phyloP scores from a whole-genome alignment of 2,329 filamentous ascomycete species.

The Alternaria brassicae region DNA sequence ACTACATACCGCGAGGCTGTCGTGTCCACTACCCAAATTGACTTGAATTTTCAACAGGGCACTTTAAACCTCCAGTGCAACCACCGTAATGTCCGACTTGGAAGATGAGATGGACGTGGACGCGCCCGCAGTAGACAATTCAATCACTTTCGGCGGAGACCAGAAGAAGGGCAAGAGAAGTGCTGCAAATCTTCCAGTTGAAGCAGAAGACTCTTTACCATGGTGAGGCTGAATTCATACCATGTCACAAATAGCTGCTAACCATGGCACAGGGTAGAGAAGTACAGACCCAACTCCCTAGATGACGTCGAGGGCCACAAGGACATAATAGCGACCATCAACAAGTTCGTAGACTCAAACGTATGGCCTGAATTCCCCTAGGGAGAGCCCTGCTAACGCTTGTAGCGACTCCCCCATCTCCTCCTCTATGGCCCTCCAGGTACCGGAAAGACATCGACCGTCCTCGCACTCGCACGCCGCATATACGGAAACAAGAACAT shows the following conservation, averaged over 20 bases:
- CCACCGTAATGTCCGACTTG: constrained; percentile 59
- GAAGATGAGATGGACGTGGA: constrained; percentile 75
- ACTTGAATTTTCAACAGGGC: neutral
- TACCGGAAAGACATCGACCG: constrained; percentile 96
- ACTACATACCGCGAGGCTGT: neutral
- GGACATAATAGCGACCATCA: constrained; percentile 96
- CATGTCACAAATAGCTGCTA: neutral
- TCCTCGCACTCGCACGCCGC: constrained; percentile 87
- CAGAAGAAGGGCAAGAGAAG: constrained; percentile 88
- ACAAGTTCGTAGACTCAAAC: constrained; percentile 95
- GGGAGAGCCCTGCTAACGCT: constrained; percentile 11
- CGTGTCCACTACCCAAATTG: neutral
- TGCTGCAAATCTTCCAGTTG: constrained; percentile 89
- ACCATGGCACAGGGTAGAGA: constrained; percentile 76
- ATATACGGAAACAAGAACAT: constrained; percentile 94
- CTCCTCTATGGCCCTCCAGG: constrained; percentile 96
- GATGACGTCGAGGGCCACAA: constrained; percentile 95
- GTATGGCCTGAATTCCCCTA: constrained; percentile 47
- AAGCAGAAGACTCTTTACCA: constrained; percentile 91
- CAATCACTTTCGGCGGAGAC: constrained; percentile 75
- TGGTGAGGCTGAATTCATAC: constrained; percentile 65
- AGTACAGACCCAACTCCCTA: constrained; percentile 88
- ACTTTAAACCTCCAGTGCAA: neutral
- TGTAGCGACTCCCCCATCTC: constrained; percentile 83
- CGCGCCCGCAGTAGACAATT: constrained; percentile 58